Conservation (phyloP, 371 early-diverging fungal species). For the Entomophthora muscae region DNA sequence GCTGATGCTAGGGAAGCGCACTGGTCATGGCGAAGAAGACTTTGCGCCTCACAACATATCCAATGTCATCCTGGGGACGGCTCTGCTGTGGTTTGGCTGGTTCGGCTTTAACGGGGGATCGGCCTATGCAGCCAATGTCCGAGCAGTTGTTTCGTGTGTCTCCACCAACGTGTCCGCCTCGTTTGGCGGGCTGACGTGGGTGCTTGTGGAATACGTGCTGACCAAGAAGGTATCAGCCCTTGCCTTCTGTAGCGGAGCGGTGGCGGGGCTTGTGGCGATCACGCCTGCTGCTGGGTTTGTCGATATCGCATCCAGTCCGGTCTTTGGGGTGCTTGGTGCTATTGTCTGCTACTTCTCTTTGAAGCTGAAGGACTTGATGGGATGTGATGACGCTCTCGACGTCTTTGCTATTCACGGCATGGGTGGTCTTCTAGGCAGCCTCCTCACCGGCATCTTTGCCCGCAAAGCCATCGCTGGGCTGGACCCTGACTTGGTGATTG, state of each 20-base stretch:
- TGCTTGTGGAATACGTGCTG: constrained; percentile 52
- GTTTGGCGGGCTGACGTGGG: constrained; percentile 69
- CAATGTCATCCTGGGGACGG: constrained; percentile 71
- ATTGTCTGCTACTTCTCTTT: constrained; percentile 59
- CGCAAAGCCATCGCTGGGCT: constrained; percentile 48
- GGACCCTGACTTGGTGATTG: constrained; percentile 39
- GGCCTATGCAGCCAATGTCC: constrained; percentile 55
- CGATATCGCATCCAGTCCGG: too few relatives aligned
- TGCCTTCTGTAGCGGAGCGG: constrained; percentile 81
- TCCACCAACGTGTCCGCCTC: constrained; percentile 75
- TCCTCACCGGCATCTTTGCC: constrained; percentile 83
- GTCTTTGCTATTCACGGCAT: constrained; percentile 78
- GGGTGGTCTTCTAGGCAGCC: constrained; percentile 68
- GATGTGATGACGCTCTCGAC: constrained; percentile 77
- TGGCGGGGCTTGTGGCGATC: constrained; percentile 80
- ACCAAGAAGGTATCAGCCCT: constrained; percentile 49
- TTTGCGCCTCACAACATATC: too few relatives aligned
- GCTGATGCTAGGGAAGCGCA: constrained; percentile 73
- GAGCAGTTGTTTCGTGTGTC: constrained; percentile 68
- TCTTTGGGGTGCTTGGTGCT: constrained; percentile 53
- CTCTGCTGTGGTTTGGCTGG: constrained; percentile 77
- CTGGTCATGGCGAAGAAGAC: constrained; percentile 38
- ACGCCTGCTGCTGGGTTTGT: too few relatives aligned
- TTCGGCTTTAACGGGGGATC: too few relatives aligned
- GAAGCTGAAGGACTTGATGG: constrained; percentile 52